phyloP scores from a whole-genome alignment of 1,284 basidiomycete genomes.

The Cystobasidium slooffiae region DNA sequence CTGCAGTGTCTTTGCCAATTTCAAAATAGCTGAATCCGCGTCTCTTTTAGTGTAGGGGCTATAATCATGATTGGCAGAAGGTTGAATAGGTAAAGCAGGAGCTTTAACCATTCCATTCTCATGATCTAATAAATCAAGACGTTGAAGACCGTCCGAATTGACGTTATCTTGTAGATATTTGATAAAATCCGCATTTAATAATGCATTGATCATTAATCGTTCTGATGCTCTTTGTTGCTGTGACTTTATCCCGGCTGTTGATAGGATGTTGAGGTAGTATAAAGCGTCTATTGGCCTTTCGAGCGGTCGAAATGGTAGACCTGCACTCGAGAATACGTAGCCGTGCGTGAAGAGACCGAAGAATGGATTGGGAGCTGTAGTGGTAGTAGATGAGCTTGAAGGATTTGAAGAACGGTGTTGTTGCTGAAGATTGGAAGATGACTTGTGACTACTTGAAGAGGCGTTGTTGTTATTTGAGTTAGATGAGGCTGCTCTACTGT shows the following conservation, averaged over 20 bases:
- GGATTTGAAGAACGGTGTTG: neutral
- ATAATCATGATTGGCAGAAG: slow-evolving; percentile 4
- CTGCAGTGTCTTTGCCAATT: slow-evolving; percentile 35
- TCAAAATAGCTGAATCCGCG: slow-evolving; percentile 37
- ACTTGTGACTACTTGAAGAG: neutral
- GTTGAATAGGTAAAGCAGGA: slow-evolving; percentile 18
- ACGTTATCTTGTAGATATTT: slow-evolving; percentile 26
- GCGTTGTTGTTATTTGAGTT: neutral
- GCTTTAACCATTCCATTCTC: slow-evolving; percentile 13
- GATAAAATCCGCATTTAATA: slow-evolving; percentile 35
- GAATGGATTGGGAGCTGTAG: slow-evolving; percentile 27
- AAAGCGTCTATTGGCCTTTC: slow-evolving; percentile 40
- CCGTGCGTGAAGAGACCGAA: slow-evolving; percentile 41
- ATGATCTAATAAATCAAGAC: slow-evolving; percentile 25
- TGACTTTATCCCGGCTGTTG: slow-evolving; percentile 37
- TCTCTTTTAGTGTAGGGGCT: slow-evolving; percentile 31
- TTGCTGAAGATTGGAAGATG: neutral
- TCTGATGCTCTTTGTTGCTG: slow-evolving; percentile 40
- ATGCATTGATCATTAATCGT: slow-evolving; percentile 38
- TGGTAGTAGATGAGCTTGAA: neutral
- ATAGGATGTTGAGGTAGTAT: slow-evolving; percentile 39
- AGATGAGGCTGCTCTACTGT: neutral
- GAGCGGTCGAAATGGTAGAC: slow-evolving; percentile 29
- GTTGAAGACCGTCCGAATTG: slow-evolving; percentile 2
- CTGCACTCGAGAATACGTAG: slow-evolving; percentile 32